phyloP scores from a whole-genome alignment of 129 eudicot genomes.

The Sambucus nigra region DNA sequence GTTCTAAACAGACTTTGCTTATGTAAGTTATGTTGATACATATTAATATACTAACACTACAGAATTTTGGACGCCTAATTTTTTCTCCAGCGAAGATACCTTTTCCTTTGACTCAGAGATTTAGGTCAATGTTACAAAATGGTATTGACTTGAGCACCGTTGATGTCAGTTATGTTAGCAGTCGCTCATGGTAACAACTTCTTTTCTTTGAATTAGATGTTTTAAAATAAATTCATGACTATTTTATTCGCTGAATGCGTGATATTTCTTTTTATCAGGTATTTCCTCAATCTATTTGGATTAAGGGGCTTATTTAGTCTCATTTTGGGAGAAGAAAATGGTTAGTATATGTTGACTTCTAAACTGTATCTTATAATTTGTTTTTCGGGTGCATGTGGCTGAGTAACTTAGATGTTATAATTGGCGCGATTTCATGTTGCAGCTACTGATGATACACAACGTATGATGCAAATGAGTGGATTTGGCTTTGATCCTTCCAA shows the following conservation, averaged over 20 bases:
- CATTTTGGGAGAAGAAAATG: slow-evolving; percentile 95
- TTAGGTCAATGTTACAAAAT: slow-evolving; percentile 92
- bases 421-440: slow-evolving; percentile 19
- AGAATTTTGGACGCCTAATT: slow-evolving; percentile 7
- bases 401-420: background rate
- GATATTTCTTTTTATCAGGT: slow-evolving; percentile 45
- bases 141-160: slow-evolving; percentile 98
- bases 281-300: slow-evolving; percentile 92
- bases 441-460: slow-evolving; percentile 94
- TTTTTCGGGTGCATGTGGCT: background rate
- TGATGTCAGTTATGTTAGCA: slow-evolving; percentile 98
- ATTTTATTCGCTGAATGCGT: background rate
- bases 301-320: slow-evolving; percentile 93
- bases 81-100: slow-evolving; percentile 86
- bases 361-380: background rate
- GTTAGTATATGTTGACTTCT: slow-evolving; percentile 29
- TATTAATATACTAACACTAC: slow-evolving; percentile 9
- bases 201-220: background rate
- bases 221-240: background rate
- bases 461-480: slow-evolving; percentile 99
- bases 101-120: slow-evolving; percentile 97
- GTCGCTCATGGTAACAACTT: slow-evolving; percentile 78
- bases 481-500: slow-evolving; percentile 84
- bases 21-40: too few species aligned
- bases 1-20: too few species aligned